Evolutionary conservation across 1,284 basidiomycete genomes (phyloP), one percentile per base, ranked within the genome.

Genomic region (Boletus mariae): DNA sequence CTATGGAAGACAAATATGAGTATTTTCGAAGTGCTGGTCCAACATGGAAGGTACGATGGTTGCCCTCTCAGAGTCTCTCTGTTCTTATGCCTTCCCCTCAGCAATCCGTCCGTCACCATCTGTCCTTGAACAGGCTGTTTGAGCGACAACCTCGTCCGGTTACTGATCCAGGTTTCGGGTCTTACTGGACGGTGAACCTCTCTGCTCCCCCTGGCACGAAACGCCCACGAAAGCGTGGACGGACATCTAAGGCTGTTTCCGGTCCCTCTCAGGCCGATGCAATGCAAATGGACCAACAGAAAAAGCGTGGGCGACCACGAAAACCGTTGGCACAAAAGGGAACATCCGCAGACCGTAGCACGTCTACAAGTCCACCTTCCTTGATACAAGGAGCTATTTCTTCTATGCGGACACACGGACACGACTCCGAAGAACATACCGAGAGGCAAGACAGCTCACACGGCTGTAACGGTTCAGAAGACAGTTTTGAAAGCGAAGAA

Each of bases 91-190:
- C 31, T 46, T 45, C 11, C 26, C 37, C 10, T n/a, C 60, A 90
- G 88, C 87, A 90, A 88, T 90, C 88, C 45, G 87, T 90, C 53
- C 78, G 87, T 54, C 87, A 90, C 57, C 88, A 90, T 69, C 74
- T 90, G 32, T 90, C 88, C 20, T 70, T 90, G 48, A 90, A 90
- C 69, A 80, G 85, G 45, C 70, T 90, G 7, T 90, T 90, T 61
- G 88, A 90, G 67, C 78, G 86, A 49, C 85, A 88, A 60, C 84
- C 85, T 20, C 79, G 88, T 50, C 88, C 88, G 8, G 84, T 85
- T 2, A 87, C 87, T 25, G 87, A 90, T 65, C 88, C 88, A 12
- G 88, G 87, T 7, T 89, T 89, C 65, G 87, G 87, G 29, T 90
- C 87, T 15, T 90, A 90, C 63, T 90, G 87, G 87, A 90, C 87